Base-by-base conservation (phyloP, 176 grass and related monocot genomes). In the Triticum monococcum region DNA sequence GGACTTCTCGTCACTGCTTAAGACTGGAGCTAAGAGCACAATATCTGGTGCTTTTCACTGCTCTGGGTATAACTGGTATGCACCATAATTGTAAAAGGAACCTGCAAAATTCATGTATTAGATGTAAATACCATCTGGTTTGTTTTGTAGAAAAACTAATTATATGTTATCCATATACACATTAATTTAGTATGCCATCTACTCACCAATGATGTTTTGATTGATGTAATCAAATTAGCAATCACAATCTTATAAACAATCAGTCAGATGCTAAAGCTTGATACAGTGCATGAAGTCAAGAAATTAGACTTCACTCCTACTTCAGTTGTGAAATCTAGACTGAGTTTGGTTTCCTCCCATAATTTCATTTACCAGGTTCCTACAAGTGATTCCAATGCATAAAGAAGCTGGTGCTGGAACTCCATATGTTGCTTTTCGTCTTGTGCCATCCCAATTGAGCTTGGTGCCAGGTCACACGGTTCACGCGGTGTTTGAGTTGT, bases 1-100 rank as follows among this genome's bases (percentile, higher is more conserved):
- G 75, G 86, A 63, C 33, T 88, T 88, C 79, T 88, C 79, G 6
- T 11, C 86, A 38, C 71, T 82, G 77, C 18, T 88, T 68, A 18
- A 82, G 79, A 76, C 32, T 8, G 62, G 4, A 9, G n/a, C 43
- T 60, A 24, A 18, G 75, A 1, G 18, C 24, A 48, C 62, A 0
- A 16, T 0, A 5, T 77, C 86, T 17, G 23, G 17, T 76, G 0
- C 4, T 37, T 88, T 88, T 76, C 11, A 46, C 63, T 68, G 24
- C 45, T 76, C 56, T 32, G 79, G 46, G 20, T 77, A 82, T 38
- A 50, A 30, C 1, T 87, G 79, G 86, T 82, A 75, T 30, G 86
- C 3, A n/a, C 8, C 43, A 37, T 17, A 79, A 25, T 40, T 79
- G 77, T 35, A 24, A 79, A 79, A 26, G 6, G 20, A 61, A 18